Percentiles rank a stretch among this genome's conserved stretches.
Evolutionary conservation across 768 basidiomycete genomes (phyloP).

Genomic region (Termitomyces sp.): DNA sequence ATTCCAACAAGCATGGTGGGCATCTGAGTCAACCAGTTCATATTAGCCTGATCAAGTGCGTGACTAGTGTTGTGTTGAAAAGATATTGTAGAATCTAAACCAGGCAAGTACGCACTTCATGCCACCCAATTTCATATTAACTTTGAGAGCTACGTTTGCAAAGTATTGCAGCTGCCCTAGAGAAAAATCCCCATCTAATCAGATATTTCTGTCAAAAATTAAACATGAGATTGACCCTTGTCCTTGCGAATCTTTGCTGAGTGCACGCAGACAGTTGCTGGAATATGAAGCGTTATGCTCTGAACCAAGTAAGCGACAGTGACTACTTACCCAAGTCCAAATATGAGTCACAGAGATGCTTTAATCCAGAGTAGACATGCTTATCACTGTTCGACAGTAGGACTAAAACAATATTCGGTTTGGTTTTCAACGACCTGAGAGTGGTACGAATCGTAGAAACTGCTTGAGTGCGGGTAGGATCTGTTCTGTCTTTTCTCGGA

Average conservation of each 20-base stretch:
- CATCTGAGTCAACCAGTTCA: conserved; percentile 52
- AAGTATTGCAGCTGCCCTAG: conserved; percentile 64
- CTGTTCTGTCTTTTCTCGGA: conserved; percentile 43
- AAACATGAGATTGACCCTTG: conserved; percentile 28
- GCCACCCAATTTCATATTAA: conserved; percentile 82
- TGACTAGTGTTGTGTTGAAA: conserved; percentile 26
- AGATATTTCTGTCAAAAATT: conserved; percentile 17
- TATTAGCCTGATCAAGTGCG: conserved; percentile 39
- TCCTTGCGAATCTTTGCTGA: conserved; percentile 65
- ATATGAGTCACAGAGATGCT: conserved; percentile 61
- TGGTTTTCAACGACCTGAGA: conserved; percentile 34
- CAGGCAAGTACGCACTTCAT: conserved; percentile 47
- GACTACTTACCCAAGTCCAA: conserved; percentile 46
- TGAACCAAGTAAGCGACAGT: neutral
- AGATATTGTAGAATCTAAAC: neutral
- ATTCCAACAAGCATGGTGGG: conserved; percentile 83
- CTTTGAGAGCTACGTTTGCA: conserved; percentile 76
- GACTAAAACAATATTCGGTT: conserved; percentile 57
- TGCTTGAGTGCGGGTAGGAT: conserved; percentile 49
- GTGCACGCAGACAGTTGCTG: conserved; percentile 72
- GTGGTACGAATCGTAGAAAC: conserved; percentile 36
- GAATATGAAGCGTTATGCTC: neutral
- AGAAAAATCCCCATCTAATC: conserved; percentile 11
- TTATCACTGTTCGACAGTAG: conserved; percentile 68
- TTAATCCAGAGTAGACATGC: conserved; percentile 71